phyloP scores from a whole-genome alignment of 2,329 filamentous ascomycete species.

The Elsinoe australis region DNA sequence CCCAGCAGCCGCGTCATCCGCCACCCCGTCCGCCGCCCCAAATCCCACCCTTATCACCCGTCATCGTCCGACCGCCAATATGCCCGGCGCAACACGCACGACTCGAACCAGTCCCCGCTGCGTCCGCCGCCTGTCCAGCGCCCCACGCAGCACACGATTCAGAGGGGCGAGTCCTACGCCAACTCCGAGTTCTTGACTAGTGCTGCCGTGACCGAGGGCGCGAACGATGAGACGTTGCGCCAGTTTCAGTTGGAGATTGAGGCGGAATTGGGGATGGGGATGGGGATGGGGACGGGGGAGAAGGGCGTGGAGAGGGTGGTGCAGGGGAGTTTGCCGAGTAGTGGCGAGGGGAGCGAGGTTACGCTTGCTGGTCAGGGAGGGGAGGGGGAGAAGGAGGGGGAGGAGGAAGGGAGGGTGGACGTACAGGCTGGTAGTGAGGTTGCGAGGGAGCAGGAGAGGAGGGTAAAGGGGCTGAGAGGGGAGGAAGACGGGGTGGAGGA shows the following conservation, averaged over 20 bases:
- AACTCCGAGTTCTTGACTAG: conserved; percentile 12
- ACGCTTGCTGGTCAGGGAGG: background rate
- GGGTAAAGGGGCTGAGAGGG: background rate
- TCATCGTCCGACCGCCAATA: background rate
- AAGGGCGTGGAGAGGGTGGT: background rate
- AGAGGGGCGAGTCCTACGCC: conserved; percentile 12
- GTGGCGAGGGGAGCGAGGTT: conserved; percentile 7
- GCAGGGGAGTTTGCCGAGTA: background rate
- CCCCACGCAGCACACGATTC: conserved; percentile 8
- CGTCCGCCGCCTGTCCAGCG: conserved; percentile 1
- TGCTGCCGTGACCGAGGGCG: conserved; percentile 13
- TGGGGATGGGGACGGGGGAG: background rate
- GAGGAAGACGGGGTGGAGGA: background rate
- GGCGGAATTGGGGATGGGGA: conserved; percentile 7
- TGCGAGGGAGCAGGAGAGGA: background rate
- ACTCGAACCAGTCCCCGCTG: conserved; percentile 4
- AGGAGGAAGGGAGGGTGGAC: too few relatives aligned
- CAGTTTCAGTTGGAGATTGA: conserved; percentile 16
- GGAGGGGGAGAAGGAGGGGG: too few relatives aligned
- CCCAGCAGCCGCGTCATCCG: background rate
- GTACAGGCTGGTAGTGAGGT: too few relatives aligned
- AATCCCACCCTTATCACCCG: background rate
- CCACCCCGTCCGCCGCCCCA: background rate
- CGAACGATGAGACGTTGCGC: conserved; percentile 12
- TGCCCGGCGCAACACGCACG: too few relatives aligned